Conservation (phyloP, 73 alveolate genomes). For the Paramecium tetraurelia region DNA sequence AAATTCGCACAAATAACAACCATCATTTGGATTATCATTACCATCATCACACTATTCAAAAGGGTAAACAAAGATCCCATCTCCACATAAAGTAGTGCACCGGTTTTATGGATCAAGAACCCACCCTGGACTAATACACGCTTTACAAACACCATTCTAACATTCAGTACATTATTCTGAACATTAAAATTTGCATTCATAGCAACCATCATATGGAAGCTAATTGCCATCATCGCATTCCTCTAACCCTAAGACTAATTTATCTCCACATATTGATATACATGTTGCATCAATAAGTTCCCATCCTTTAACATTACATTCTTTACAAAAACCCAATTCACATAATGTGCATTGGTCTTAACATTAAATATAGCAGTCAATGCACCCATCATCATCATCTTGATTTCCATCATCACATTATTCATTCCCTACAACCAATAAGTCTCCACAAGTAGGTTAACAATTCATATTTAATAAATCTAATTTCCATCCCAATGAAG, state of each 20-base stretch:
- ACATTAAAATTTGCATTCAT: background rate
- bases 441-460: background rate
- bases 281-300: background rate
- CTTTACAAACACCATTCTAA: background rate
- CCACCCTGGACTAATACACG: background rate
- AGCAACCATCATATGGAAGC: background rate
- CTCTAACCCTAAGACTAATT: background rate
- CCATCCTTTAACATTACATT: too few species aligned
- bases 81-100: background rate
- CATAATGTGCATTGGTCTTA: too few species aligned
- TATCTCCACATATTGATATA: background rate
- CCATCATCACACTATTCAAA: background rate
- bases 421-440: background rate
- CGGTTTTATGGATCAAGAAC: too few species aligned
- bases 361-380: too few species aligned
- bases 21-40: background rate
- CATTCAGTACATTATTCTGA: background rate
- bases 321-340: too few species aligned
- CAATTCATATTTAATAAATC: too few species aligned
- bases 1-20: background rate
- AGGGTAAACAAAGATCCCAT: background rate
- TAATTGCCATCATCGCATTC: background rate
- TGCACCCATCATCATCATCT: too few species aligned
- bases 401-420: background rate
- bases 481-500: too few species aligned